Evolutionary conservation across 2,329 filamentous ascomycete genomes (phyloP).

Genomic region (Penicillium hesseltinei): DNA sequence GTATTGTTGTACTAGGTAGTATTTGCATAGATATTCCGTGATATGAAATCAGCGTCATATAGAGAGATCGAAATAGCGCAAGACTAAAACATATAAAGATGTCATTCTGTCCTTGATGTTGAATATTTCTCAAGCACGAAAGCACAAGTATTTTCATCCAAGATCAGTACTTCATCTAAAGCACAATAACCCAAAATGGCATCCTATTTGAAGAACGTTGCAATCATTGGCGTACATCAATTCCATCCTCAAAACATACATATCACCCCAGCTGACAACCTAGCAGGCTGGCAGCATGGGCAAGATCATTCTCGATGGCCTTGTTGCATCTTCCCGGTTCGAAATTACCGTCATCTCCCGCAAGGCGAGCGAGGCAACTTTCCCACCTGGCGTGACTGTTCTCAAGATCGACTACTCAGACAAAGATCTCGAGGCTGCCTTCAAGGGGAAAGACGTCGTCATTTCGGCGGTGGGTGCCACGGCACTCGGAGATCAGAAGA

Average conservation of each 20-base stretch:
- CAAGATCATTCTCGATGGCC: conserved; percentile 20
- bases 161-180: not conserved
- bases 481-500: conserved; percentile 28
- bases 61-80: not conserved
- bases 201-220: conserved; percentile 11
- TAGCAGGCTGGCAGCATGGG: conserved; percentile 28
- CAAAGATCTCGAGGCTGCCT: conserved; percentile 21
- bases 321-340: conserved; percentile 17
- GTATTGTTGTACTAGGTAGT: not conserved
- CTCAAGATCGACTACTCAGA: conserved; percentile 28
- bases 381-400: conserved; percentile 20
- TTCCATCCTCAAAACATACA: not conserved
- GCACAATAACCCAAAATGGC: conserved; percentile 4
- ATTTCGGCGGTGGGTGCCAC: conserved; percentile 29
- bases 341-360: conserved; percentile 28
- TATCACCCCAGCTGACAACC: not conserved
- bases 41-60: not conserved
- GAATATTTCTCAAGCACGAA: not conserved
- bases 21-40: not conserved
- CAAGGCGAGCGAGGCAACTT: conserved; percentile 18
- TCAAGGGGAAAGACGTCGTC: conserved; percentile 32
- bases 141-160: not conserved
- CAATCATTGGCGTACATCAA: conserved; percentile 19
- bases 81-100: not conserved
- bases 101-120: not conserved